phyloP scores from a whole-genome alignment of 2,329 filamentous ascomycete species.

The Cercospora sojina region DNA sequence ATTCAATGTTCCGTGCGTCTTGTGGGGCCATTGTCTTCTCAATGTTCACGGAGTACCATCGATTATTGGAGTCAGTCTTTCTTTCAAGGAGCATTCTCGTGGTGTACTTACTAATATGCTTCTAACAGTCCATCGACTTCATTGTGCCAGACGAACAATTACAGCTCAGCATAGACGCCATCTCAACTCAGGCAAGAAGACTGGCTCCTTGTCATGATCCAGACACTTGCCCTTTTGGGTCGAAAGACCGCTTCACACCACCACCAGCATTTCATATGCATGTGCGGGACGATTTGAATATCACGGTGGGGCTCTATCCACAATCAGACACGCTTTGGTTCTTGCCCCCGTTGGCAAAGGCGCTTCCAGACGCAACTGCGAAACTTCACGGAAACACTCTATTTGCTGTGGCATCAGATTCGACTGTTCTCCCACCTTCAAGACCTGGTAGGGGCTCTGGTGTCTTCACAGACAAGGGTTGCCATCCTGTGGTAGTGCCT shows the following conservation, averaged over 20 bases:
- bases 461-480: neutral
- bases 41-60: slow-evolving; percentile 3
- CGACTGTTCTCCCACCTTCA: neutral
- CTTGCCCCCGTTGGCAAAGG: slow-evolving; percentile 1
- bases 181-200: neutral
- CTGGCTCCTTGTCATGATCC: neutral
- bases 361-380: neutral
- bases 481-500: slow-evolving; percentile 1
- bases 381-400: neutral
- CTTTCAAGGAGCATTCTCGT: neutral
- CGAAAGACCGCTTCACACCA: neutral
- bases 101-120: neutral
- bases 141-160: neutral
- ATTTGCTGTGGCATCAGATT: slow-evolving; percentile 3
- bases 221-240: neutral
- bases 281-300: neutral
- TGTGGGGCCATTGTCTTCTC: neutral
- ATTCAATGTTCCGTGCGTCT: neutral
- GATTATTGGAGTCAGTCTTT: neutral
- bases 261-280: slow-evolving; percentile 6
- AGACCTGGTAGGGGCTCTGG: slow-evolving; percentile 2
- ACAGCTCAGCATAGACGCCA: neutral
- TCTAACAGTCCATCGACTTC: neutral
- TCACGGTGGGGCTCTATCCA: neutral
- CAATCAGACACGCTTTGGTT: slow-evolving; percentile 1